Evolutionary conservation across 2,329 filamentous ascomycete species (phyloP).

Genomic region (Chlorencoelia australis): DNA sequence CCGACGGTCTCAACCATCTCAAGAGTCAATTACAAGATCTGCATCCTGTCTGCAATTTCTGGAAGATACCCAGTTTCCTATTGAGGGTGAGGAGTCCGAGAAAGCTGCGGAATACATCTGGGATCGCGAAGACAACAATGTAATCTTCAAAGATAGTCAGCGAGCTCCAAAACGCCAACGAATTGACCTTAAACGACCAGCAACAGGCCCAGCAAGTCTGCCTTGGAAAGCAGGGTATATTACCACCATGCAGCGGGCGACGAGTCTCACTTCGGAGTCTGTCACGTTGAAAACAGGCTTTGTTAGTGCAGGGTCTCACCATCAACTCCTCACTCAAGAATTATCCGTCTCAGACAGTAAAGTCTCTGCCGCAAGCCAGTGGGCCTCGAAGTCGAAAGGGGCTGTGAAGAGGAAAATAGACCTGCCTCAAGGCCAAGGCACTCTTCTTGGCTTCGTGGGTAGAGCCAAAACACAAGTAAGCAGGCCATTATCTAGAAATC

Average conservation of each 20-base stretch:
- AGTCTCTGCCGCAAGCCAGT: constrained; percentile 2
- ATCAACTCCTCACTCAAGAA: constrained; percentile 24
- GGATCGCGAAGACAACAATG: constrained; percentile 24
- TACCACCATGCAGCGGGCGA: constrained; percentile 52
- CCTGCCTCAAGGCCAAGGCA: constrained; percentile 16
- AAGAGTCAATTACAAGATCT: constrained; percentile 30
- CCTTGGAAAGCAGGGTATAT: constrained; percentile 32
- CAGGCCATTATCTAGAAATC: too few relatives aligned
- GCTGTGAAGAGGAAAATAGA: constrained; percentile 8
- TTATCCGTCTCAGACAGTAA: constrained; percentile 19
- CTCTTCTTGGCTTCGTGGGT: constrained; percentile 20
- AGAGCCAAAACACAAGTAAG: too few relatives aligned
- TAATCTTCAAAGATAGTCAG: constrained; percentile 17
- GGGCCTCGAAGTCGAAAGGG: constrained; percentile 2
- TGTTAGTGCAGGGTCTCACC: constrained; percentile 22
- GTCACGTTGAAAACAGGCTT: constrained; percentile 15
- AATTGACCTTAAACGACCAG: constrained; percentile 11
- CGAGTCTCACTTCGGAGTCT: constrained; percentile 51
- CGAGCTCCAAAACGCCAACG: constrained; percentile 22
- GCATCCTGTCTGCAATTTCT: constrained; percentile 43
- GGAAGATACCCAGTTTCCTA: constrained; percentile 60
- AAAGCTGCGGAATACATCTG: constrained; percentile 28
- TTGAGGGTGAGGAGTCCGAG: constrained; percentile 44
- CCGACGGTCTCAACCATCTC: constrained; percentile 47
- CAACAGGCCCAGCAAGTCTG: constrained; percentile 9